These are phyloP conservation scores for Colletotrichum sp. DNA, from an alignment of 2,329 filamentous ascomycete species.

Conservation along the genomic window DNA sequence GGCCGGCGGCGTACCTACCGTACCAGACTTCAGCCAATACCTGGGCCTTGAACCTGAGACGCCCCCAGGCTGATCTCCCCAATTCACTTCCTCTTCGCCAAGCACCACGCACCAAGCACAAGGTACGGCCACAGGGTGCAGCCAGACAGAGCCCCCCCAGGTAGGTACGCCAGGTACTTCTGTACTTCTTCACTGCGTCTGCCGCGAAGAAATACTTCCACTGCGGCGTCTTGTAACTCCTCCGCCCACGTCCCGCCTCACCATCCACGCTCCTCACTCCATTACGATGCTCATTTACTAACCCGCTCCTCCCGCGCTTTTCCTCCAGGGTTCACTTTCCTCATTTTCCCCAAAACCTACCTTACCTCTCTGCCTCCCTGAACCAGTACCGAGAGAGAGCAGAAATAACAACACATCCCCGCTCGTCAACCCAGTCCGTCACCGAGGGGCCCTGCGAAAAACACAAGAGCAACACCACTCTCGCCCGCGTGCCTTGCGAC, in stretches of 20 bases:
- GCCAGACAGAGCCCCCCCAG: neutral
- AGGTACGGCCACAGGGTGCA: neutral
- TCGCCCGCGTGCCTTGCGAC: neutral
- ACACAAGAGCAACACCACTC: neutral
- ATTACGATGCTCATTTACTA: conserved; percentile 21
- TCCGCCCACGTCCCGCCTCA: conserved; percentile 5
- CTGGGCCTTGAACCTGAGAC: conserved; percentile 14
- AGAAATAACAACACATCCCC: neutral
- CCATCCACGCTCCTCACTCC: neutral
- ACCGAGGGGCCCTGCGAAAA: conserved; percentile 4
- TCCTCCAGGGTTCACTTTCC: neutral
- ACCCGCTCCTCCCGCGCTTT: conserved; percentile 17
- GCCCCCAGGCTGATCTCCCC: conserved; percentile 1
- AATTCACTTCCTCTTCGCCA: conserved; percentile 8
- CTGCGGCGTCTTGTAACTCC: neutral
- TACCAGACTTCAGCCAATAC: neutral
- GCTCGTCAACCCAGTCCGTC: neutral
- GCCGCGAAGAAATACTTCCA: neutral
- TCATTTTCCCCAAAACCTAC: neutral
- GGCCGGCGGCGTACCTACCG: neutral
- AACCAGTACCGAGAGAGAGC: neutral
- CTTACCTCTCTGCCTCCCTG: neutral
- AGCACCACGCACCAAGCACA: neutral
- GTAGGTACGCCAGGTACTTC: neutral
- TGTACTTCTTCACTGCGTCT: neutral